Conservation (phyloP, 139 green algal genomes). For the Picocystis salinarum region DNA sequence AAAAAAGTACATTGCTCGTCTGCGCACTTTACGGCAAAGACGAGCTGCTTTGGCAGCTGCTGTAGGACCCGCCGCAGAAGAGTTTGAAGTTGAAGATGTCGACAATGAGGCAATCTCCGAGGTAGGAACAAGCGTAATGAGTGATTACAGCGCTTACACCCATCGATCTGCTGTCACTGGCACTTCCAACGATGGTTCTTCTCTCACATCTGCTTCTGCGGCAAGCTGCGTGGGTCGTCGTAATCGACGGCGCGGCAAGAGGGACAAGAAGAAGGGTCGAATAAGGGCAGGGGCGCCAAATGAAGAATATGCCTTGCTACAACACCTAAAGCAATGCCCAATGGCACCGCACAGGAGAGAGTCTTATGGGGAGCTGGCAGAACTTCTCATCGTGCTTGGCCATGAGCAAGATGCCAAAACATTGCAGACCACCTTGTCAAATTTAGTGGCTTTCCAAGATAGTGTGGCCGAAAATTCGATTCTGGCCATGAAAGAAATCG, state of each 20-base stretch:
- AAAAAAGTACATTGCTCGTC: conserved; percentile 49
- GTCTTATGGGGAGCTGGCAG: conserved; percentile 36
- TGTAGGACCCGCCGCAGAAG: too few relatives aligned
- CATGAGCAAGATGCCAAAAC: conserved; percentile 38
- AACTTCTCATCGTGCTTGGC: conserved; percentile 55
- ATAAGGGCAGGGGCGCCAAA: conserved; percentile 30
- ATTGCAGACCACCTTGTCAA: conserved; percentile 39
- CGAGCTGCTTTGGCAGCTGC: too few relatives aligned
- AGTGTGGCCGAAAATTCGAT: conserved; percentile 20
- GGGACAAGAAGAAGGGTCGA: conserved; percentile 4
- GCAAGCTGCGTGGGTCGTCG: too few relatives aligned
- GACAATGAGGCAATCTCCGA: conserved; percentile 1
- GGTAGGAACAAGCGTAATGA: conserved; percentile 9
- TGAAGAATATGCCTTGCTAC: conserved; percentile 46
- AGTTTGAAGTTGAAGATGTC: too few relatives aligned
- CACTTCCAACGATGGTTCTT: neutral
- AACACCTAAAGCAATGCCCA: conserved; percentile 16
- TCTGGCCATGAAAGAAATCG: conserved; percentile 5
- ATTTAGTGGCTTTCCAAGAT: conserved; percentile 14
- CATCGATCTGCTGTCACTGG: conserved; percentile 4
- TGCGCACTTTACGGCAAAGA: conserved; percentile 34
- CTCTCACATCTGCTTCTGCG: too few relatives aligned
- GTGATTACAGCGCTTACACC: conserved; percentile 26
- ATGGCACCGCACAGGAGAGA: conserved; percentile 3
- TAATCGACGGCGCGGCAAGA: conserved; percentile 7